Evolutionary conservation across 1,284 basidiomycete genomes (phyloP), one percentile per base, ranked within the genome.

Genomic region (Xerocomus nothofagi): DNA sequence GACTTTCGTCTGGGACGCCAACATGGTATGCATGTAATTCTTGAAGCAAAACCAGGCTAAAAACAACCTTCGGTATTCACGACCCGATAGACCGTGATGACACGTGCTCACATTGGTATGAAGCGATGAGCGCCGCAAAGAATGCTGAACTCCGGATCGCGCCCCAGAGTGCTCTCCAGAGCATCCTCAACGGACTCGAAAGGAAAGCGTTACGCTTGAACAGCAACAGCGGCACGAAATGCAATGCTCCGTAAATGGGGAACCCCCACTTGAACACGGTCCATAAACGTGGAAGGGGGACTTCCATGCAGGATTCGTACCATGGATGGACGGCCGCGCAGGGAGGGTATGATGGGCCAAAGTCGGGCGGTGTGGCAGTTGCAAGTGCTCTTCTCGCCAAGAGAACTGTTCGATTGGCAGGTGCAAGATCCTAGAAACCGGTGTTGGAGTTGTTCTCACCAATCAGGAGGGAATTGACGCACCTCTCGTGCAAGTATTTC

Each of bases 141-240:
- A 98, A 99, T 0, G 93, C 85, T 1, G 90, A 92, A 59, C 91
- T 95, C 43, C 94, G 77, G 52, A 85, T 69, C 10, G 93, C 93
- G 9, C 93, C 93, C 62, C 81, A 70, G 0, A 80, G 71, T 0
- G 88, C 84, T 48, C 79, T 80, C 8, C 79, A 61, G 2, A 94
- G 70, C 70, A 91, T 84, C 30, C 71, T 73, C 14, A 76, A 63
- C 0, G 88, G 92, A 56, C 85, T 77, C 45, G 79, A 74, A 49
- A 76, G 60, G 63, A 92, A 86, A 0, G 71, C 68, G 20, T 74
- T 71, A 39, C 82, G 71, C 64, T 90, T 89, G 68, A 95, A 91
- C 15, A 94, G 71, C 11, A 94, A 70, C 53, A 84, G 77, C 0
- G 96, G 96, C 29, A 98, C 84, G 54, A 98, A 80, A 69, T 98